Conservation (phyloP, 495 filamentous ascomycete genomes). For the Neurospora sp. region DNA sequence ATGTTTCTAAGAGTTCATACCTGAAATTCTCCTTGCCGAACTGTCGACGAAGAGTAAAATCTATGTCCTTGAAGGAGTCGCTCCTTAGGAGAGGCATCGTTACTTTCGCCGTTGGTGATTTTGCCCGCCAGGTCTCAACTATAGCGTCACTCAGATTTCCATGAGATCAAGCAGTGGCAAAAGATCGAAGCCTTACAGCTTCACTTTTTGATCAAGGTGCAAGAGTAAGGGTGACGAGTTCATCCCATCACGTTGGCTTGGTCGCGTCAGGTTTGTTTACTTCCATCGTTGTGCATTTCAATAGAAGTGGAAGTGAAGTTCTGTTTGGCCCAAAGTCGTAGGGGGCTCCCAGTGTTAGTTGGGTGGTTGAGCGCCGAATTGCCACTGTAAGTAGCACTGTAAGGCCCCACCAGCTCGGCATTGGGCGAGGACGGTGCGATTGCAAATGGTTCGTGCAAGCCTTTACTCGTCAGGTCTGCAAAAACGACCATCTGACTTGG, state of each 20-base stretch:
- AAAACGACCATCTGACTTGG: too few relatives aligned
- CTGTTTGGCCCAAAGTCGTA: not conserved
- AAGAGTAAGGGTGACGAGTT: not conserved
- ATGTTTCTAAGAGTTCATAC: constrained; percentile 28
- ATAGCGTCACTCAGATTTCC: not conserved
- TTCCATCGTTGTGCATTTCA: not conserved
- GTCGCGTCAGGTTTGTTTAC: not conserved
- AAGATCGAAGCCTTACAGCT: not conserved
- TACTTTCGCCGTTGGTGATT: not conserved
- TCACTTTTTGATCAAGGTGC: not conserved
- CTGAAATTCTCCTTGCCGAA: constrained; percentile 70
- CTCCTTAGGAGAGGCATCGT: constrained; percentile 33
- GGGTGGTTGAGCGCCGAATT: not conserved
- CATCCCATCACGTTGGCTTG: not conserved
- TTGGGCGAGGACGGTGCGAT: not conserved
- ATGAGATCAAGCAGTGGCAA: not conserved
- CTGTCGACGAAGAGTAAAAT: constrained; percentile 74
- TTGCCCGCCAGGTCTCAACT: not conserved
- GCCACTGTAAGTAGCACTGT: not conserved
- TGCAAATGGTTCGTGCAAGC: not conserved
- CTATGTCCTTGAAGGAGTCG: constrained; percentile 54
- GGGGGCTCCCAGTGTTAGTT: not conserved
- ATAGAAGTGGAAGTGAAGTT: not conserved
- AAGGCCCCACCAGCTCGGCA: not conserved
- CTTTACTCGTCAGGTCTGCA: too few relatives aligned